Evolutionary conservation across 129 eudicot species (phyloP), one percentile per base, ranked within the genome.

Genomic region (Sambucus nigra): DNA sequence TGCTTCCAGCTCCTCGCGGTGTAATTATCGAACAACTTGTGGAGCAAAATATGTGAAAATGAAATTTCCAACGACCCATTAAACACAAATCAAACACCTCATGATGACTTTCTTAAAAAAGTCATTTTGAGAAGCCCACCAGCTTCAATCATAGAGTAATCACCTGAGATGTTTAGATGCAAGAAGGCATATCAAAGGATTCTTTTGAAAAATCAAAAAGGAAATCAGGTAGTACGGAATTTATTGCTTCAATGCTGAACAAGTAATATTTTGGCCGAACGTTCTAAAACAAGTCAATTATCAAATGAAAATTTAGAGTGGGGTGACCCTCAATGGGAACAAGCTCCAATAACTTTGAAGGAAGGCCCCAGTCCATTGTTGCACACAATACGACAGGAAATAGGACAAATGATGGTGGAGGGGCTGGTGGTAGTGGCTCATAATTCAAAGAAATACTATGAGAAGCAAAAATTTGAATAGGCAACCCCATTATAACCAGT

Each of bases 401-500:
- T 53, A 60, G 47, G 88, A 82, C 96, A 87, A 76, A 58, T 51
- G 73, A 69, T 76, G 88, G 96, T 87, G 96, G 93, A 69, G 74
- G 73, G 50, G 84, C 82, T 73, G 70, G 82, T 69, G 65, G 55
- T 76, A 68, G 78, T 82, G 85, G 94, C 73, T 87, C 79, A 87
- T 76, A 73, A 73, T 79, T 76, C 44, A 69, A 73, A 60, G 70
- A 66, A 59, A 78, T 82, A 74, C 82, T 72, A 73, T 71, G 64
- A 76, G 47, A 76, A 65, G 81, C 75, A 68, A 72, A 76, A 81
- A 66, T 53, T 57, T 61, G 40, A 66, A 62, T 60, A 70, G 64
- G 66, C 47, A 69, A 24, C 52, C n/a, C 71, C 80, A 75, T 71
- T 69, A 59, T 45, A 55, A 2, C 45, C 47, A 49, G 42, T 52